Evolutionary conservation across 441 rosid species (phyloP).

Genomic region (Manihot esculenta): DNA sequence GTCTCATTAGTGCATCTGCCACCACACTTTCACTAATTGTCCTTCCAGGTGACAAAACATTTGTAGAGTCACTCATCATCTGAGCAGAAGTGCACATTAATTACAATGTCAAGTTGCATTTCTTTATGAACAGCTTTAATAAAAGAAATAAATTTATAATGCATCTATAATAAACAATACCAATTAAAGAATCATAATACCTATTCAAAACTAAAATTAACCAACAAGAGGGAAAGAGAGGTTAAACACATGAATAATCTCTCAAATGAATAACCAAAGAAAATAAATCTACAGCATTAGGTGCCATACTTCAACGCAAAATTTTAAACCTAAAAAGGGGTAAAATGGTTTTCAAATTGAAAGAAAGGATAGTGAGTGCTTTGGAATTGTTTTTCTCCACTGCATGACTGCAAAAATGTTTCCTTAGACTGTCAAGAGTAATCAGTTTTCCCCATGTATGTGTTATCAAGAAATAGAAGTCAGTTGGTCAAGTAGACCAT

Average conservation of each 20-base stretch:
- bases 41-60: conserved; percentile 93
- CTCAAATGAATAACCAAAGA: conserved; percentile 7
- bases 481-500: neutral
- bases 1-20: conserved; percentile 72
- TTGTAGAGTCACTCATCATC: conserved; percentile 99
- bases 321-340: neutral
- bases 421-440: neutral
- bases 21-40: conserved; percentile 82
- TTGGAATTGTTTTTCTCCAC: conserved; percentile 3
- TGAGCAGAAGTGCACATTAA: conserved; percentile 31
- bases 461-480: conserved; percentile 1
- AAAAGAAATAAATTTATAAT: conserved; percentile 12
- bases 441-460: neutral
- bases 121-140: neutral
- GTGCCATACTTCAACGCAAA: neutral
- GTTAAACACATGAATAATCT: neutral
- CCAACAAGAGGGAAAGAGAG: neutral
- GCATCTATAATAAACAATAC: neutral
- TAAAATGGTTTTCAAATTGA: conserved; percentile 5
- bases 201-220: neutral
- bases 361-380: neutral
- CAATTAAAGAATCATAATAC: neutral
- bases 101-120: conserved; percentile 8
- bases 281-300: conserved; percentile 10
- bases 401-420: too few species aligned